These are phyloP conservation scores for Cutaneotrichosporon cyanovorans DNA, from an alignment of 1,284 basidiomycete genomes.

Conservation along the genomic window DNA sequence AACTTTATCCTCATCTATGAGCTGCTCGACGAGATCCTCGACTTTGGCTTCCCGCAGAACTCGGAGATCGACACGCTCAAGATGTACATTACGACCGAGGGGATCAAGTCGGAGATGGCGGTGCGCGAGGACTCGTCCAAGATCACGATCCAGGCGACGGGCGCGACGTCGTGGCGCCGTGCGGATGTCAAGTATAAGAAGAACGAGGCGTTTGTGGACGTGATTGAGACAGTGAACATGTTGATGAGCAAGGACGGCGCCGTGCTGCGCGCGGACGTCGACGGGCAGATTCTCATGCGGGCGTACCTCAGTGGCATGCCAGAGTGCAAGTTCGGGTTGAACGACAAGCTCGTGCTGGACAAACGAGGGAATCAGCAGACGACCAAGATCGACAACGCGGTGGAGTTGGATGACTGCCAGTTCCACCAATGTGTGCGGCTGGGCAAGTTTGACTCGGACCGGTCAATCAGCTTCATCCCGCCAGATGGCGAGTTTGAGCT, in stretches of 20 bases:
- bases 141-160: conserved; percentile 93
- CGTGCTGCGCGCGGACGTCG: conserved; percentile 90
- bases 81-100: conserved; percentile 96
- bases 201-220: conserved; percentile 97
- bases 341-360: conserved; percentile 95
- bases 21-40: conserved; percentile 91
- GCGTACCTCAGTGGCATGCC: conserved; percentile 93
- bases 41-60: conserved; percentile 99
- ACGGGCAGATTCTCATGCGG: conserved; percentile 96
- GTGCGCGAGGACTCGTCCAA: conserved; percentile 86
- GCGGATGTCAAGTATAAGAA: conserved; percentile 96
- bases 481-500: conserved; percentile 99
- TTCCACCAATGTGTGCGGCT: conserved; percentile 98
- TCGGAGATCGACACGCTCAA: conserved; percentile 96
- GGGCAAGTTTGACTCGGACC: conserved; percentile 83
- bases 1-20: conserved; percentile 97
- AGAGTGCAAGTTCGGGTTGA: conserved; percentile 96
- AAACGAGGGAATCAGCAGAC: conserved; percentile 60
- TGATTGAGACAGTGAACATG: conserved; percentile 91
- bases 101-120: conserved; percentile 71
- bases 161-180: conserved; percentile 85
- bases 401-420: conserved; percentile 93
- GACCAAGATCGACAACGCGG: conserved; percentile 59
- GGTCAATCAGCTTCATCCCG: conserved; percentile 93
- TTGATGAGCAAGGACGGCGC: conserved; percentile 94